A percentile compares a stretch with the other conserved stretches of the same genome.
phyloP scores from a whole-genome alignment of 176 grass and related monocot genomes.

The Zea luxurians region DNA sequence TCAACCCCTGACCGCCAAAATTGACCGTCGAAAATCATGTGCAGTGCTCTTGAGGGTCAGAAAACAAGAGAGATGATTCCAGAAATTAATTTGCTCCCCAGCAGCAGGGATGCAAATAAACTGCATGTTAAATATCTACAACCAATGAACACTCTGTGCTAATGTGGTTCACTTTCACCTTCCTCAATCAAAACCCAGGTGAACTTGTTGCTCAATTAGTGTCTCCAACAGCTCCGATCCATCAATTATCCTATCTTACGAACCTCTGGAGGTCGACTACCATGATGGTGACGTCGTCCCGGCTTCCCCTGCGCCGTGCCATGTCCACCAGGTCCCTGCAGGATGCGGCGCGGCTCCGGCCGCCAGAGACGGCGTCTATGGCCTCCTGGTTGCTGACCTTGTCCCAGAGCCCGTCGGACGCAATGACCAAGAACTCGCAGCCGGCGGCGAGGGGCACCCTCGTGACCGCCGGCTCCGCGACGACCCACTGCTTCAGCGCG shows the following conservation, averaged over 20 bases:
- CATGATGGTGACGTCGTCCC: conserved; percentile 87
- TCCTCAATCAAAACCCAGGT: not conserved
- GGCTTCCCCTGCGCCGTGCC: conserved; percentile 53
- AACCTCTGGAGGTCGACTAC: conserved; percentile 70
- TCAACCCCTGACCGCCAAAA: too few species aligned
- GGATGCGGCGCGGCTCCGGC: too few species aligned
- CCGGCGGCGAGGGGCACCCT: conserved; percentile 30
- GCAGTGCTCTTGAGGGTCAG: too few species aligned
- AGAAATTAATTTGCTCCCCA: too few species aligned
- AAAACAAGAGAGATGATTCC: too few species aligned
- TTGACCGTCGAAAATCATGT: too few species aligned
- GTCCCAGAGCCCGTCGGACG: conserved; percentile 87
- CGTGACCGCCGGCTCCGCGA: conserved; percentile 51
- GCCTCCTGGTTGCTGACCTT: conserved; percentile 89
- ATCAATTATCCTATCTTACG: not conserved
- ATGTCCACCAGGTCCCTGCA: conserved; percentile 60
- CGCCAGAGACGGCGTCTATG: conserved; percentile 44
- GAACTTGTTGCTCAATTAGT: too few species aligned
- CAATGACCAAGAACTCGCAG: conserved; percentile 74
- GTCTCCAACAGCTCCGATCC: too few species aligned
- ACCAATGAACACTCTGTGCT: not conserved
- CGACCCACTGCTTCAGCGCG: conserved; percentile 54
- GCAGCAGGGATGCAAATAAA: too few species aligned
- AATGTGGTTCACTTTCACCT: not conserved
- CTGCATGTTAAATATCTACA: not conserved